These are phyloP conservation scores for Entomortierella lignicola DNA, from an alignment of 192 early-diverging fungal species.

Conservation along the genomic window DNA sequence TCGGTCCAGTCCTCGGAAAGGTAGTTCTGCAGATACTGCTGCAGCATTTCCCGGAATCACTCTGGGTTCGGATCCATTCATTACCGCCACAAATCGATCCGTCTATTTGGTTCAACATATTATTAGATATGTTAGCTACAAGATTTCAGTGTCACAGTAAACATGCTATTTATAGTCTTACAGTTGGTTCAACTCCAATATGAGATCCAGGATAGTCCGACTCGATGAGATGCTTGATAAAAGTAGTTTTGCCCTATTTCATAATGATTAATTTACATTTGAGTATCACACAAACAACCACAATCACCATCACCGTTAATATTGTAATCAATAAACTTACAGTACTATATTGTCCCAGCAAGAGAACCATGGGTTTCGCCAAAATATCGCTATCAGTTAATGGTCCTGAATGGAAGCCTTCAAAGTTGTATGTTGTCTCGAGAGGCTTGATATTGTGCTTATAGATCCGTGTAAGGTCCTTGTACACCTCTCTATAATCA, in stretches of 20 bases:
- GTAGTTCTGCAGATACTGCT: slow-evolving; percentile 83
- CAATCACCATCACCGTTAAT: neutral
- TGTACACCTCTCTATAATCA: slow-evolving; percentile 68
- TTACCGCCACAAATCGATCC: slow-evolving; percentile 90
- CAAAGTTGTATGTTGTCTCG: slow-evolving; percentile 81
- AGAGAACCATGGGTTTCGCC: slow-evolving; percentile 90
- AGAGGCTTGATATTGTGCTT: slow-evolving; percentile 78
- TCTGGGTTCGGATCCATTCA: slow-evolving; percentile 69
- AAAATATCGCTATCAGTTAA: slow-evolving; percentile 84
- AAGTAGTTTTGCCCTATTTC: slow-evolving; percentile 78
- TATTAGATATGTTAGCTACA: too few species aligned
- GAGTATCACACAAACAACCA: too few species aligned
- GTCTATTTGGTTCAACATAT: slow-evolving; percentile 65
- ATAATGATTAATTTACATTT: too few species aligned
- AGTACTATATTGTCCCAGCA: slow-evolving; percentile 90
- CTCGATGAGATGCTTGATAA: slow-evolving; percentile 83
- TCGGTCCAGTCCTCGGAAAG: slow-evolving; percentile 81
- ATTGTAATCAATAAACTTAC: slow-evolving; percentile 32
- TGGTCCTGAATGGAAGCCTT: slow-evolving; percentile 83
- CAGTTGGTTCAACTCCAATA: slow-evolving; percentile 89
- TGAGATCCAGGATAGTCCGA: slow-evolving; percentile 83
- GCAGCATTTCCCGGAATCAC: slow-evolving; percentile 91
- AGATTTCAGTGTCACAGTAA: too few species aligned
- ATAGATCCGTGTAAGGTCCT: slow-evolving; percentile 75
- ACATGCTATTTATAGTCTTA: slow-evolving; percentile 25